phyloP scores from a whole-genome alignment of 768 basidiomycete genomes.

The Sarcodon sp. region DNA sequence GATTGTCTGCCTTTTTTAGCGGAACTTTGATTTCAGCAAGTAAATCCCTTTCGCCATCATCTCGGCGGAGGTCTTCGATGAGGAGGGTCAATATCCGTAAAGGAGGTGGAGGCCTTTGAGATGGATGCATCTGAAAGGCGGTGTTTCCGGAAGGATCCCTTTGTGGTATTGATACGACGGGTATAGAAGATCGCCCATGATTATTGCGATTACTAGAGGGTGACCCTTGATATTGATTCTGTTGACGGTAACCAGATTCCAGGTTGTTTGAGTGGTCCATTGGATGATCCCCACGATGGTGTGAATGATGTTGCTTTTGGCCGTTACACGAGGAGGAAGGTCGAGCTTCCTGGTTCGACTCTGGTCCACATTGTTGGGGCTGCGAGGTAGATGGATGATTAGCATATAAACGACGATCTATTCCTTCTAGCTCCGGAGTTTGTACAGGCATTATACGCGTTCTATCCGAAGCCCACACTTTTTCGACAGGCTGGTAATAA shows the following conservation, averaged over 20 bases:
- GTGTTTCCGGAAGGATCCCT: not conserved
- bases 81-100: conserved; percentile 52
- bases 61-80: conserved; percentile 49
- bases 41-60: conserved; percentile 33
- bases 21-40: conserved; percentile 56
- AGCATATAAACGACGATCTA: not conserved
- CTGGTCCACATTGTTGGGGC: not conserved
- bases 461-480: not conserved
- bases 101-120: conserved; percentile 2
- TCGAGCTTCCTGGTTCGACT: not conserved
- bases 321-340: no score
- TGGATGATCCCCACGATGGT: no score
- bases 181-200: no score
- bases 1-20: conserved; percentile 32
- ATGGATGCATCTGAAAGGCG: not conserved
- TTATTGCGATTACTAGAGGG: no score
- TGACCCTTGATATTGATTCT: not conserved
- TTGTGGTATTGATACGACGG: not conserved
- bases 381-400: not conserved
- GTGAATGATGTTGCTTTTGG: no score
- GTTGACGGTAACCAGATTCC: not conserved
- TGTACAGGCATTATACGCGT: not conserved
- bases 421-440: not conserved
- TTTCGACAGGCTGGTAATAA: not conserved
- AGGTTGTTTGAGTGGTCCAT: not conserved